Evolutionary conservation across 495 filamentous ascomycete genomes (phyloP).

Genomic region (Podospora didyma): DNA sequence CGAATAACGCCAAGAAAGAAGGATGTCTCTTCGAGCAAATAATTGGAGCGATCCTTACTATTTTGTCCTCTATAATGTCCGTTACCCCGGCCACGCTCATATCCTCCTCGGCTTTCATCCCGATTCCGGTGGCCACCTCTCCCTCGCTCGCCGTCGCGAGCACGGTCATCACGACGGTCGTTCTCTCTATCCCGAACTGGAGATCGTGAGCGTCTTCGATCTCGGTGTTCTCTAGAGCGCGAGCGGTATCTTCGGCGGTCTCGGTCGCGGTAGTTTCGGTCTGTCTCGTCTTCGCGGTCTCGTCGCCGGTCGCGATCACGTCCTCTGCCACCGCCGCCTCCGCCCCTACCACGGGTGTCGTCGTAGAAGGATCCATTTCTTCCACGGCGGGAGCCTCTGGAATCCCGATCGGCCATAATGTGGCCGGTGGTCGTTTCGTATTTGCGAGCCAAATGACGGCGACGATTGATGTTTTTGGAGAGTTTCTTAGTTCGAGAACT

Average conservation of each 20-base stretch:
- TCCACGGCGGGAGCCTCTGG: slow-evolving; percentile 21
- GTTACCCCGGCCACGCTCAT: slow-evolving; percentile 12
- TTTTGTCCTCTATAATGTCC: slow-evolving; percentile 5
- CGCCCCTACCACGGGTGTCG: slow-evolving; percentile 15
- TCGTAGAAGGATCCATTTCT: slow-evolving; percentile 21
- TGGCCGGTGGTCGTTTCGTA: neutral
- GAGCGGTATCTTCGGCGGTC: slow-evolving; percentile 33
- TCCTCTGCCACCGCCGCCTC: slow-evolving; percentile 12
- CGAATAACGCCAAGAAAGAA: neutral
- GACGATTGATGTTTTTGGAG: neutral
- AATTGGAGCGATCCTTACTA: too few relatives aligned
- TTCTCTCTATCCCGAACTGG: slow-evolving; percentile 36
- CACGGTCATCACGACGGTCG: slow-evolving; percentile 20
- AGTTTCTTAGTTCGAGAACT: neutral
- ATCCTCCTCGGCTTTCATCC: slow-evolving; percentile 10
- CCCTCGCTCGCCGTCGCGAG: slow-evolving; percentile 2
- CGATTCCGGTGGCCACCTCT: slow-evolving; percentile 15
- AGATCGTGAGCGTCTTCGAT: slow-evolving; percentile 27
- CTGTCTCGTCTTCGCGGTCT: slow-evolving; percentile 24
- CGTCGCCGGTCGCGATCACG: slow-evolving; percentile 30
- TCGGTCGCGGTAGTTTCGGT: slow-evolving; percentile 32
- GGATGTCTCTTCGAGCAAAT: neutral
- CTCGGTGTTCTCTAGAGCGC: slow-evolving; percentile 34
- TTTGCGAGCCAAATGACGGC: neutral
- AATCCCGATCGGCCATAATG: slow-evolving; percentile 25